Base-by-base conservation (phyloP, 2,329 filamentous ascomycete genomes). In the Ascochyta viciae-villosae region DNA sequence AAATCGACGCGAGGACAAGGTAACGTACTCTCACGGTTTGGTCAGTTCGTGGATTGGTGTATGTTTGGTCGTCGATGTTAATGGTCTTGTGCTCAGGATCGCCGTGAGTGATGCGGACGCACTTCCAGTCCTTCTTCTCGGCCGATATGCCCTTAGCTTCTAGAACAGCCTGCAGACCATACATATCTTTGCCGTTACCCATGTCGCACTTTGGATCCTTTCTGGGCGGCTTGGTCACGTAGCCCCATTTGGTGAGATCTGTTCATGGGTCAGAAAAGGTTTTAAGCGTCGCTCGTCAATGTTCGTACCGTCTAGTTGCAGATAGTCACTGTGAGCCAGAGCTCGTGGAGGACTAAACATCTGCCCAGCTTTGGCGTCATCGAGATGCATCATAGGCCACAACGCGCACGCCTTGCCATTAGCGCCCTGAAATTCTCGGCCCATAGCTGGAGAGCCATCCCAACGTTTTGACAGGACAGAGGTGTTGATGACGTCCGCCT, bases 401-500 rank as follows among this genome's bases (percentile, higher is more conserved):
- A 44, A 22, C 10, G 46, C 35, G 15, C 53, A 46, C 1, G 35
- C 41, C 42, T 46, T 50, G 31, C 19, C 23, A 5, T 46, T 50
- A 37, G 46, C 53, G 5, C 26, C 38, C 9, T 26, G 23, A 3
- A 46, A 22, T 24, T 50, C 53, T 23, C 19, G 34, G 27, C 53
- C 41, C 53, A 55, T 50, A 9, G 41, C 53, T 6, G 53, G 46
- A 23, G 46, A 55, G 37, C 46, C 53, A 29, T 55, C 46, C 46
- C 53, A 55, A 2, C 46, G 40, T 15, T 35, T 55, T 8, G 29
- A 16, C 29, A 55, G 19, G 7, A 3, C 3, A 33, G 29, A 40
- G 26, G 13, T 23, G 12, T 44, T 48, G 8, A 22, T 22, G 8
- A 22, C 38, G 33, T 42, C 23, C 9, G 15, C 6, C 1, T 23